Base-by-base conservation (phyloP, 768 basidiomycete genomes). In the Rhodocollybia butyracea region DNA sequence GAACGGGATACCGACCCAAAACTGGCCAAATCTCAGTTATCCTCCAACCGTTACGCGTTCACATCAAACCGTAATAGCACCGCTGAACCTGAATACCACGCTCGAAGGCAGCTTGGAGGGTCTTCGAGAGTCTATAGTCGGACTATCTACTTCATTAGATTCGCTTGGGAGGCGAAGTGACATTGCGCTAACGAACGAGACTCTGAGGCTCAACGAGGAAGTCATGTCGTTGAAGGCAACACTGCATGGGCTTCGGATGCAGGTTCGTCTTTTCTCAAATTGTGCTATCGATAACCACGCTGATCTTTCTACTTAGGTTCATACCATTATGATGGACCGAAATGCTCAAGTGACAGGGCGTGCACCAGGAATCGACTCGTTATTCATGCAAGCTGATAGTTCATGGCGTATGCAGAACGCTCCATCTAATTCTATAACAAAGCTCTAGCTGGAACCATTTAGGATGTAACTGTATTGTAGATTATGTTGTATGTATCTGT, bases 241-340 rank as follows among this genome's bases (percentile, higher is more conserved):
- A 48, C 74, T 91, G 40, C 87, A 91, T 59, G 90, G 89, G 2
- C 67, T 93, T 43, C 76, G 90, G 53, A 87, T 92, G 77, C 90
- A 91, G 81, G 85, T 89, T 54, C 12, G 79, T 69, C 24, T 12
- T 56, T 15, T 31, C 17, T 22, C 22, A 0, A 2, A 2, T 15
- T 47, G 26, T 26, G 5, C 45, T 19, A 21, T 21, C 24, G 32
- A 56, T 48, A 30, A 1, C 26, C 56, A 60, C n/a, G n/a, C 55
- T 61, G 54, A 59, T 59, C 56, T 58, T 53, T 55, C 63, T 40
- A 10, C 39, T 34, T 38, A 85, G 82, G 66, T 85, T 51, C 88
- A 89, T 62, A 76, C 80, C 45, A 79, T 90, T 58, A 85, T 90
- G 85, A 83, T 88, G 84, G 86, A 89, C 39, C 76, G 85, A 56